Conservation (phyloP, 441 rosid species). For the Theobroma grandiflorum region DNA sequence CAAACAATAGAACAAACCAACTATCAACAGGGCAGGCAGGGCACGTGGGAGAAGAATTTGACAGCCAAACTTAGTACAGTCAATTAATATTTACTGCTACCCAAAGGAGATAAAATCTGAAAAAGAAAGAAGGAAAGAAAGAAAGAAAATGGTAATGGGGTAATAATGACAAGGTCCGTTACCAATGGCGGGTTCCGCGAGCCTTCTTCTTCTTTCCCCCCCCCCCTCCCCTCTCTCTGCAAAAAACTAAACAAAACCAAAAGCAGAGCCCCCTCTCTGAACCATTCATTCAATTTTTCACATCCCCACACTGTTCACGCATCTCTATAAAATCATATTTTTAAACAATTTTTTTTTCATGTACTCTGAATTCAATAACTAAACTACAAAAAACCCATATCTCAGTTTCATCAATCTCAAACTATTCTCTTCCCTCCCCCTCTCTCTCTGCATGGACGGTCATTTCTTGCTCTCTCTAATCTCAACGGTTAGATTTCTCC, state of each 20-base stretch:
- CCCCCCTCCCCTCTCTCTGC: conserved; percentile 11
- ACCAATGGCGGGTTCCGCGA: conserved; percentile 57
- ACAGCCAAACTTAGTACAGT: not conserved
- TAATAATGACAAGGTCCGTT: conserved; percentile 39
- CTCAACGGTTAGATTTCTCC: conserved; percentile 54
- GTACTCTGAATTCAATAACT: not conserved
- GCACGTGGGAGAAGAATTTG: too few species aligned
- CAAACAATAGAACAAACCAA: not conserved
- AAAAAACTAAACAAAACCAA: not conserved
- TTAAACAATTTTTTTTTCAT: not conserved
- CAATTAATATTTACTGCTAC: not conserved
- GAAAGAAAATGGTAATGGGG: not conserved
- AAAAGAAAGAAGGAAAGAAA: not conserved
- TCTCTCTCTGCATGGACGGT: conserved; percentile 45
- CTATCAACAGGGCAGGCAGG: too few species aligned
- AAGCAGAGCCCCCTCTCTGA: conserved; percentile 18
- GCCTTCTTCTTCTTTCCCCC: conserved; percentile 32
- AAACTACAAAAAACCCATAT: conserved; percentile 22
- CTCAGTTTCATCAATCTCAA: conserved; percentile 35
- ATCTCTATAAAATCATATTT: conserved; percentile 36
- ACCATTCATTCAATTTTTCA: conserved; percentile 10
- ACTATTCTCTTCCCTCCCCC: conserved; percentile 16
- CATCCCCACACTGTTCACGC: conserved; percentile 25
- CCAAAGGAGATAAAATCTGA: not conserved
- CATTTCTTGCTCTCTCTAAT: conserved; percentile 31